Percentiles rank a stretch among this genome's conserved stretches.
Evolutionary conservation across 306 rosid genomes (phyloP).

Genomic region (Mucuna pruriens): DNA sequence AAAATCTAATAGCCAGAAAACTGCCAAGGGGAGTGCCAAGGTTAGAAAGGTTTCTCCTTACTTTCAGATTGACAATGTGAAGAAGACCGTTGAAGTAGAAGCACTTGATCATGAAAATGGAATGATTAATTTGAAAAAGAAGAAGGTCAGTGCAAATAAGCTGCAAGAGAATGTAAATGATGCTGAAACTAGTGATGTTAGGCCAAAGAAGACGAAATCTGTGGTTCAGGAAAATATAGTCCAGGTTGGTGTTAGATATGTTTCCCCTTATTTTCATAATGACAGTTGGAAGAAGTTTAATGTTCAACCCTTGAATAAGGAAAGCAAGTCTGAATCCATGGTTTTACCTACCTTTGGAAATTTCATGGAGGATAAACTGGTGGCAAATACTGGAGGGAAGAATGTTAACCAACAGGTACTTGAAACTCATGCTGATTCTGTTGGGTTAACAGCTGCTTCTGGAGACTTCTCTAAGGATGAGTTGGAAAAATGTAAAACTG

Average conservation of each 20-base stretch:
- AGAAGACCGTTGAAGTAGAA: background rate
- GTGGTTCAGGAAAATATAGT: background rate
- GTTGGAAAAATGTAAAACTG: background rate
- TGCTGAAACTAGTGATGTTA: background rate
- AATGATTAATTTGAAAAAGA: background rate
- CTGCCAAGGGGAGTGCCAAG: no score
- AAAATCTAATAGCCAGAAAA: background rate
- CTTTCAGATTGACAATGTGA: conserved; percentile 24
- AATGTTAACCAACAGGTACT: background rate
- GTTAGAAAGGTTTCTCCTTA: conserved; percentile 34
- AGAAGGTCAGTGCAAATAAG: background rate
- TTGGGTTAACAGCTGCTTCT: background rate
- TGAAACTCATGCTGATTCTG: conserved; percentile 1
- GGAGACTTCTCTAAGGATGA: background rate
- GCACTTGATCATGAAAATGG: background rate
- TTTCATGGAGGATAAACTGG: background rate
- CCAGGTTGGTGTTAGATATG: conserved; percentile 1
- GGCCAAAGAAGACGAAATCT: background rate
- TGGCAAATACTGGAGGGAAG: background rate
- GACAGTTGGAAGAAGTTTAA: background rate
- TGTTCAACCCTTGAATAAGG: background rate
- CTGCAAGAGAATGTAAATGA: conserved; percentile 2
- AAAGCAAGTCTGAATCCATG: background rate
- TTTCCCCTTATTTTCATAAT: conserved; percentile 24
- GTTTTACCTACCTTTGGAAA: background rate